phyloP scores from a whole-genome alignment of 306 rosid genomes.

The Quercus agrifolia region DNA sequence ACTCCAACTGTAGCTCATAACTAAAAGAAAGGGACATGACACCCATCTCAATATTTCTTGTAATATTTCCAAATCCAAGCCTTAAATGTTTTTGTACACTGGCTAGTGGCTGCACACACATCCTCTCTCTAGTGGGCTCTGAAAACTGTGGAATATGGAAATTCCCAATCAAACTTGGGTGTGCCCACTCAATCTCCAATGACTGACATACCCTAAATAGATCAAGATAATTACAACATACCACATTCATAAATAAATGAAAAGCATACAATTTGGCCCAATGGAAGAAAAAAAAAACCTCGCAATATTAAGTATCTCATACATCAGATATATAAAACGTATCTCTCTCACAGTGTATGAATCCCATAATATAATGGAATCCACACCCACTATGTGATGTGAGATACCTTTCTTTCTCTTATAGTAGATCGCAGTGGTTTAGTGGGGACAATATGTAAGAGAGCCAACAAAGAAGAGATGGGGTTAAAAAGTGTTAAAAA shows the following conservation, averaged over 20 bases:
- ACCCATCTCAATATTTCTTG: constrained; percentile 46
- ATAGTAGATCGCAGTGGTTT: too few species aligned
- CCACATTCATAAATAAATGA: not conserved
- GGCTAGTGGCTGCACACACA: constrained; percentile 9
- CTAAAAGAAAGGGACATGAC: constrained; percentile 69
- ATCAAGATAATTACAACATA: constrained; percentile 21
- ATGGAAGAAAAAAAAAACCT: not conserved
- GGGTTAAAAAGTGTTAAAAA: too few species aligned
- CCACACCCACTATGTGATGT: too few species aligned
- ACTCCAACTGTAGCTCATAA: constrained; percentile 43
- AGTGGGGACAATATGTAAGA: too few species aligned
- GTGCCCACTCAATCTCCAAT: constrained; percentile 28
- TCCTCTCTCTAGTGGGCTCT: constrained; percentile 23
- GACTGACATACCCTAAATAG: constrained; percentile 23
- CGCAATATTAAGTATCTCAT: too few species aligned
- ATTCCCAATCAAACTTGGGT: constrained; percentile 39
- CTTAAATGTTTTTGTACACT: constrained; percentile 57
- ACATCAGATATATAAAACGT: too few species aligned
- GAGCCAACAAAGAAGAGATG: too few species aligned
- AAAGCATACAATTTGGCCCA: not conserved
- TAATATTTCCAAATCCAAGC: constrained; percentile 55
- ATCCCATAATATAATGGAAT: too few species aligned
- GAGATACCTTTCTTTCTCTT: too few species aligned
- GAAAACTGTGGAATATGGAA: constrained; percentile 38
- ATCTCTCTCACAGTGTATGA: too few species aligned